Base-by-base conservation (phyloP, 805 yeast genomes). In the Nakazawaea wyomingensis region DNA sequence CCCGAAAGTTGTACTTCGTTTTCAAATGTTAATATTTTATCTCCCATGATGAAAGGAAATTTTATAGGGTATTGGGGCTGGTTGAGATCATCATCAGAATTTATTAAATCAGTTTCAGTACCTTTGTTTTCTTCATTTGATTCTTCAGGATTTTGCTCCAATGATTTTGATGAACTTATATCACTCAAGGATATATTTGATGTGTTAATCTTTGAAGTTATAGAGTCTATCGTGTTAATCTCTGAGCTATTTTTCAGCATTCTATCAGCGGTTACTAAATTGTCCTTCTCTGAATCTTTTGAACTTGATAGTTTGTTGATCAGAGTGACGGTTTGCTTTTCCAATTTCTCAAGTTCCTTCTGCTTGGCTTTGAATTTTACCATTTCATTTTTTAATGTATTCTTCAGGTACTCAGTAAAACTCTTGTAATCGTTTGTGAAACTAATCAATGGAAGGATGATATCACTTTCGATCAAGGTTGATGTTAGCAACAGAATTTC, bases 301-400 rank as follows among this genome's bases (percentile, higher is more conserved):
- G 27, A 9, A 24, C 11, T 24, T 24, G 27, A 24, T 31, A 35
- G n/a, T 18, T 22, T 34, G 19, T 34, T 22, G 19, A 34, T 32
- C 35, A 32, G 9, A 11, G 4, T 19, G 6, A 19, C 18, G 20
- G 14, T 18, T 48, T 62, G 61, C 44, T 69, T 61, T 43, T 63
- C 62, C 39, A 47, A 50, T 50, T 57, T 64, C 43, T 60, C 60
- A 41, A 54, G 50, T 19, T 58, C 62, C 43, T 62, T 69, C 27
- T 58, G 44, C 4, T 51, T 55, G 11, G 18, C 4, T 4, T 34
- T 40, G 19, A 20, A 35, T 4, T 28, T 28, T 14, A 28, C 21
- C 13, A 34, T 14, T 9, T 16, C 9, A 9, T 19, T 21, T 5
- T 9, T 9, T n/a, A 41, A 21, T 29, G 17, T 11, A 7, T 13